Base-by-base conservation (phyloP, 768 basidiomycete genomes). In the Boletus pseudopeckii region DNA sequence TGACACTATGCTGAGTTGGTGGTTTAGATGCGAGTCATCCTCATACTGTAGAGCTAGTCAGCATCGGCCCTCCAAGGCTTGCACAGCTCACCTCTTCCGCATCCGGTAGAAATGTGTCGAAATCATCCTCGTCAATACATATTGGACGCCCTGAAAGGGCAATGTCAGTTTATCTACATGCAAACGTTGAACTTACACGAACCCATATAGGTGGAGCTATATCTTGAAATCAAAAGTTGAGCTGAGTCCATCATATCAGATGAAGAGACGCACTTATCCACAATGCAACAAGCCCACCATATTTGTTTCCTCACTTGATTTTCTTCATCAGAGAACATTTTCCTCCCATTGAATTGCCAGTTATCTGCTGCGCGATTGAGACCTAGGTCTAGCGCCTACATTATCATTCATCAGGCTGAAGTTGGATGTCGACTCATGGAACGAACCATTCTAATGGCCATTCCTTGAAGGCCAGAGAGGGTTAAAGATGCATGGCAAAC, bases 171-270 rank as follows among this genome's bases (percentile, higher is more conserved):
- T 26, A 50, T 20, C 11, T 32, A 28, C 45, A n/a, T 15, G 6
- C 32, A 5, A 48, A 24, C 15, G 5, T 26, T 2, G 36, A 40
- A 8, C 30, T 26, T 52, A 40, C 40, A 54, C 70, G 22, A 64
- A 82, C 86, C 87, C 80, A 90, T 84, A 69, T 88, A 91, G 32
- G 86, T 76, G 22, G 86, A 86, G 4, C 83, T 82, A 66, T 86
- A 82, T 65, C 88, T 86, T 54, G 51, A 56, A 48, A 45, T 45
- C 47, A 22, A 24, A 48, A 40, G 34, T 55, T 52, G 46, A 50
- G 50, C 36, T 39, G 22, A 30, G 20, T 53, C 34, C 37, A 22
- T 46, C 18, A 45, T 22, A 41, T 46, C 33, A 50, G n/a, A 52
- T 22, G 32, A 39, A 54, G n/a, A 32, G 42, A 59, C 79, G 32